Conservation (phyloP, 495 filamentous ascomycete species). For the Penicillium paradoxum region DNA sequence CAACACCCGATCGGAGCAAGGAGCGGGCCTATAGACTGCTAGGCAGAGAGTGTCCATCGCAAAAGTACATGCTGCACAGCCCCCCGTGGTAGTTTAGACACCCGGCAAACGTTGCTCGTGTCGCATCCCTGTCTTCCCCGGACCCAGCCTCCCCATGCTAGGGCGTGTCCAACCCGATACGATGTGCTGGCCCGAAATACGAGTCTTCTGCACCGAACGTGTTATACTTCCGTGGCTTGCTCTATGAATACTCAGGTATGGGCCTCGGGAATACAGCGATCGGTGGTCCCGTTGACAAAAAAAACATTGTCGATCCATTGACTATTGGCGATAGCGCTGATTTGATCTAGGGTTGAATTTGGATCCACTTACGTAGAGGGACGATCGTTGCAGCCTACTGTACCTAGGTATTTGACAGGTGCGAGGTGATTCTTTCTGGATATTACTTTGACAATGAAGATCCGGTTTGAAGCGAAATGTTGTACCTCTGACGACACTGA, state of each 20-base stretch:
- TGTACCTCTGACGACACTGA: constrained; percentile 3
- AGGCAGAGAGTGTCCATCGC: not conserved
- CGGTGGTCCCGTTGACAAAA: not conserved
- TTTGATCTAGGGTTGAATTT: not conserved
- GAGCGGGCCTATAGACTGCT: not conserved
- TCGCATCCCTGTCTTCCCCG: not conserved
- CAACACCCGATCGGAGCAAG: not conserved
- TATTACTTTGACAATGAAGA: not conserved
- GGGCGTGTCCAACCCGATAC: not conserved
- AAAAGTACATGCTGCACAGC: not conserved
- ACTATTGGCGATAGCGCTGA: constrained; percentile 1
- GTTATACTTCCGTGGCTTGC: constrained; percentile 4
- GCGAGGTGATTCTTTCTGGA: not conserved
- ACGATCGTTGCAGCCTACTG: not conserved
- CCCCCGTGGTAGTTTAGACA: not conserved
- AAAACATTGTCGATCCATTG: not conserved
- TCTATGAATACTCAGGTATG: not conserved
- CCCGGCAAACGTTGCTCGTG: not conserved
- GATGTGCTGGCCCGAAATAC: not conserved
- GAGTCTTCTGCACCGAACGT: not conserved
- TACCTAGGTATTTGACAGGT: not conserved
- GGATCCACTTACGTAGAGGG: not conserved
- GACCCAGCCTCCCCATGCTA: not conserved
- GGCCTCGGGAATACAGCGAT: not conserved
- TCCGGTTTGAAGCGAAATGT: not conserved